Evolutionary conservation across 2,329 filamentous ascomycete species (phyloP).

Genomic region (Aspergillus neoniger): DNA sequence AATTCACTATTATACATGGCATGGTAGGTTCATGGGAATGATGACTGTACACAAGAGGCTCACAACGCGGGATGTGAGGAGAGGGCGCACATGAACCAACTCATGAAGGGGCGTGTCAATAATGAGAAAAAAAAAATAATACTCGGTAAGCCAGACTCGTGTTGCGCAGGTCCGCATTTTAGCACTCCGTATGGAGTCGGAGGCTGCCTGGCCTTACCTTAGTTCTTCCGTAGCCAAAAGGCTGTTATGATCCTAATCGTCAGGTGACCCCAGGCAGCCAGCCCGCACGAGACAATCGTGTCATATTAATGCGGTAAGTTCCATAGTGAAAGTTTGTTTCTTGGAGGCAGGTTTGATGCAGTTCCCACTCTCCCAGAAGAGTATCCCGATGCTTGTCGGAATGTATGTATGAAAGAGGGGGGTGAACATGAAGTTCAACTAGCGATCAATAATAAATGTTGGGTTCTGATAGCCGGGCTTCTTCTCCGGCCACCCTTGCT

Average conservation of each 20-base stretch:
- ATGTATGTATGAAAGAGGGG: background rate
- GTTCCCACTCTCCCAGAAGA: background rate
- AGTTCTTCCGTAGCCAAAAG: background rate
- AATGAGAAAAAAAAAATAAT: background rate
- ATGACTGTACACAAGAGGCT: background rate
- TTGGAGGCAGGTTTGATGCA: too few relatives aligned
- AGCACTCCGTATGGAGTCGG: background rate
- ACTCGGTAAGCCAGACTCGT: slow-evolving; percentile 5
- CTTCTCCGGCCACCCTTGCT: slow-evolving; percentile 9
- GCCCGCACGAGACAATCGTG: background rate
- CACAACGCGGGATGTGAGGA: slow-evolving; percentile 15
- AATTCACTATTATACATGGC: background rate
- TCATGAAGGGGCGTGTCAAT: slow-evolving; percentile 17
- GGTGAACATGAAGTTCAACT: background rate
- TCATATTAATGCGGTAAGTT: too few relatives aligned
- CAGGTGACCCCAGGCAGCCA: slow-evolving; percentile 8
- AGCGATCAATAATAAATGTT: slow-evolving; percentile 1
- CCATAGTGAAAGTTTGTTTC: too few relatives aligned
- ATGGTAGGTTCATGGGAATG: background rate
- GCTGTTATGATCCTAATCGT: background rate
- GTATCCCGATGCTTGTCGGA: background rate
- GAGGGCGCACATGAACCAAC: slow-evolving; percentile 6
- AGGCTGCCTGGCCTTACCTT: background rate
- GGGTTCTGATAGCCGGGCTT: slow-evolving; percentile 4
- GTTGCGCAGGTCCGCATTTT: background rate